phyloP scores from a whole-genome alignment of 1,284 basidiomycete species.

The Coniferiporia sulphurascens region DNA sequence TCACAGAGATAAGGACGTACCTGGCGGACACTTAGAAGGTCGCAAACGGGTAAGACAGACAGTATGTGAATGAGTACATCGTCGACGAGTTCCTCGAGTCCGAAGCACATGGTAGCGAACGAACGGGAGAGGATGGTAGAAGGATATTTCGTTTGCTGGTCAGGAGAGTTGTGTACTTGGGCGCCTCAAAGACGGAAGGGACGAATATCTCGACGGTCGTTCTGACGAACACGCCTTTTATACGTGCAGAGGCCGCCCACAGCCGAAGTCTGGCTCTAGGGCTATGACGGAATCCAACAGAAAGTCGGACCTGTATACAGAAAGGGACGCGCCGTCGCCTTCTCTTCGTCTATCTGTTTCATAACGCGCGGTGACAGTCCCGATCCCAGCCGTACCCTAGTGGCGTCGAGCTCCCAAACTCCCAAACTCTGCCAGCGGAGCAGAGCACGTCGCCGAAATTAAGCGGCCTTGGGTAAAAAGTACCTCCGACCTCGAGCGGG shows the following conservation, averaged over 20 bases:
- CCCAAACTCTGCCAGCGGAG: too few species aligned
- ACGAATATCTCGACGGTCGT: not conserved
- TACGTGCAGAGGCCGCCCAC: not conserved
- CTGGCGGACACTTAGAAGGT: slow-evolving; percentile 12
- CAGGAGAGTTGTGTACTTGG: not conserved
- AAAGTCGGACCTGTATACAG: too few species aligned
- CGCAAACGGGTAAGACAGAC: slow-evolving; percentile 5
- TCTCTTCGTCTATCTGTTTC: too few species aligned
- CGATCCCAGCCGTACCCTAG: too few species aligned
- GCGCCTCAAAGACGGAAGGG: not conserved
- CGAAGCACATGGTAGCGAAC: slow-evolving; percentile 28
- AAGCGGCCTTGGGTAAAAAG: too few species aligned
- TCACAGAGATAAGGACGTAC: not conserved
- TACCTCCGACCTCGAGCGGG: too few species aligned
- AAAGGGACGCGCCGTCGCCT: too few species aligned
- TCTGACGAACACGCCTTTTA: not conserved
- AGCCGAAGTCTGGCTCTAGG: not conserved
- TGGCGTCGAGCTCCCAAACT: too few species aligned
- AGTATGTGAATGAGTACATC: slow-evolving; percentile 16
- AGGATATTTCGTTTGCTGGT: not conserved
- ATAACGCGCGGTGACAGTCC: too few species aligned
- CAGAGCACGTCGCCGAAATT: too few species aligned
- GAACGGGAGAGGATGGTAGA: not conserved
- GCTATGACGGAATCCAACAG: too few species aligned
- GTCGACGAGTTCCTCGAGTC: slow-evolving; percentile 19